Evolutionary conservation across 495 filamentous ascomycete genomes (phyloP), one percentile per base, ranked within the genome.

Genomic region (Aspergillus campestris): DNA sequence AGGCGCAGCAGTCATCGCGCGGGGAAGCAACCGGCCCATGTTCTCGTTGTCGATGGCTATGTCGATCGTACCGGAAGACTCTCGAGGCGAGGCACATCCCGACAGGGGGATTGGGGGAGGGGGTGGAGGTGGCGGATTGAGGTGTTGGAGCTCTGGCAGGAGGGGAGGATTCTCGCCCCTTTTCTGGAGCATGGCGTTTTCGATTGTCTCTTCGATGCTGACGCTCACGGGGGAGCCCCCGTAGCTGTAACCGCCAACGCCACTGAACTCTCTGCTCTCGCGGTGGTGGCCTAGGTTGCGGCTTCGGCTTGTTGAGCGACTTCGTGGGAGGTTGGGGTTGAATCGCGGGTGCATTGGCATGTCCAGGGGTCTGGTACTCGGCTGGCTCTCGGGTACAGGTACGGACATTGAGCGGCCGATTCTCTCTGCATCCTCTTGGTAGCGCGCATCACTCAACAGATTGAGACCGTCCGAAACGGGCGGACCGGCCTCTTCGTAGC

Each of bases 121-220:
- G 42, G 64, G 78, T 40, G 78, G 77, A 32, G 74, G 84, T 1
- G 82, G 82, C 3, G 84, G 70, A 27, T 81, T 80, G 7, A 95
- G 75, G 64, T 95, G 89, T 57, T 89, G 84, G n/a, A 94, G 77
- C 51, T 95, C 85, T 40, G 82, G 81, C 33, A 95, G 71, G 29
- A 94, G 75, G 8, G 81, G 80, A 8, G 84, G 81, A 27, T 59
- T 50, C 48, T 52, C 52, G 42, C 30, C 38, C 33, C 54, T 44
- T 56, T 43, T 52, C 60, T 42, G 61, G 62, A 48, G 72, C 65
- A 62, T 75, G 59, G 56, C 55, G 8, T 63, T 52, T 34, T 66
- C 64, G 29, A 87, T 67, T 1, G 78, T 78, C 56, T 84, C 81
- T 53, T 86, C 81, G 47, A 94, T 83, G 61, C 80, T 80, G 9